These are phyloP conservation scores for Tetracladium maxilliforme DNA, from an alignment of 2,329 filamentous ascomycete genomes.

Conservation along the genomic window DNA sequence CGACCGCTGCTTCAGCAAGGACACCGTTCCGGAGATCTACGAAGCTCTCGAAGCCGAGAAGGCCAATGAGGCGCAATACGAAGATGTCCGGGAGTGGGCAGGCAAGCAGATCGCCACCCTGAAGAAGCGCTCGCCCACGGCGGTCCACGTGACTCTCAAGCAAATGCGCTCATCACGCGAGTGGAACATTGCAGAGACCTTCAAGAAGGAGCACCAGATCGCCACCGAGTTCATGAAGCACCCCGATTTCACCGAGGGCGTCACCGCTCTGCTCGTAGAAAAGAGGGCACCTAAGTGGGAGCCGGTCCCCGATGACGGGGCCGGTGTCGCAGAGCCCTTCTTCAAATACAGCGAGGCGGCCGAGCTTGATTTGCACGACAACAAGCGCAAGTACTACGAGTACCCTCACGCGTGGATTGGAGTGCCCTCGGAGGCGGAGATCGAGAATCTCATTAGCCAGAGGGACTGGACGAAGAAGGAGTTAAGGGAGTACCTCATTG, in stretches of 20 bases:
- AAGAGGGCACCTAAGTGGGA: conserved; percentile 64
- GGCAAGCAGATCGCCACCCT: conserved; percentile 62
- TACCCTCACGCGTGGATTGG: conserved; percentile 63
- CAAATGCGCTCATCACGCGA: conserved; percentile 63
- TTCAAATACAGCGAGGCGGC: conserved; percentile 36
- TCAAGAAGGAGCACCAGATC: conserved; percentile 74
- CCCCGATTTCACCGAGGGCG: conserved; percentile 83
- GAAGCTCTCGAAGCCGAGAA: conserved; percentile 40
- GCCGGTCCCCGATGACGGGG: conserved; percentile 40
- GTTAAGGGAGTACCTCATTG: conserved; percentile 48
- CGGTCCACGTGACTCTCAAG: conserved; percentile 68
- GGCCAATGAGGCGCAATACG: conserved; percentile 17
- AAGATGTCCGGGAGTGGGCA: conserved; percentile 55
- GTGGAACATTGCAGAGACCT: conserved; percentile 77
- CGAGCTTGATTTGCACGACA: conserved; percentile 48
- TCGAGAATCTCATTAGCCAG: conserved; percentile 27
- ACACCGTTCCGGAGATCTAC: conserved; percentile 57
- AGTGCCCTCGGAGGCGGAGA: conserved; percentile 56
- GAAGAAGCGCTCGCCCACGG: conserved; percentile 66
- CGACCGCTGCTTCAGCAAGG: conserved; percentile 65
- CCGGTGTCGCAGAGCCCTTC: conserved; percentile 49
- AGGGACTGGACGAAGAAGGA: conserved; percentile 31
- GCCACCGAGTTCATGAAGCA: conserved; percentile 80
- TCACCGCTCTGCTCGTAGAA: conserved; percentile 64
- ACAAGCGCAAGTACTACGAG: conserved; percentile 43